Evolutionary conservation across 2,329 filamentous ascomycete genomes (phyloP), one percentile per base, ranked within the genome.

Genomic region (Xylaria sp.): DNA sequence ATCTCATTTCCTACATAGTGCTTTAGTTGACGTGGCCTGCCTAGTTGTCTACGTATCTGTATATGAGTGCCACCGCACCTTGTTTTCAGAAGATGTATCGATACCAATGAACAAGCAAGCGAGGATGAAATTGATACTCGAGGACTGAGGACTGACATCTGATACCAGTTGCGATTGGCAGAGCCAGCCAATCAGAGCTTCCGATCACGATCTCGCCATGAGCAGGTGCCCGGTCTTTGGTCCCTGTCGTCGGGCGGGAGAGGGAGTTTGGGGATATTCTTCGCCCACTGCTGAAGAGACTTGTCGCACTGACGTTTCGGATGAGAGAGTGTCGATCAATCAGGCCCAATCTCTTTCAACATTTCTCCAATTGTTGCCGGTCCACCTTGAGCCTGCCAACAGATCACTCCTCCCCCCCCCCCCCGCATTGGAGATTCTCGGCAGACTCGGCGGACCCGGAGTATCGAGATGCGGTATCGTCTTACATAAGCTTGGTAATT

Each of bases 311-410:
- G 53, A 20, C 53, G 53, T 55, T 42, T 55, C 36, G 15, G 20
- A 42, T 36, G 7, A 29, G 27, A 29, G 11, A 42, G 22, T 10
- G 36, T 55, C 53, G 38, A 39, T 55, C 53, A 42, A 55, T 55
- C 36, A n/a, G 38, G 42, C 36, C 36, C 53, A 36, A 17, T 42
- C 22, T 42, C 10, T 39, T 39, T 31, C 49, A 29, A 6, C 53
- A 20, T 42, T 9, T 55, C 53, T 55, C 36, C 53, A 17, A 42
- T 42, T 38, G 20, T 39, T 29, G 11, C 20, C 36, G 5, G 33
- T 27, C 51, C 25, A 39, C 13, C 51, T 55, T 13, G 33, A 27
- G 22, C 33, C 13, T 27, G 22, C 33, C 36, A 55, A 27, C 36
- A n/a, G 29, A 55, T 22, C 5, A 55, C 1, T 25, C 51, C 11